Evolutionary conservation across 805 yeast species (phyloP).

Genomic region (Candida ponderosae): DNA sequence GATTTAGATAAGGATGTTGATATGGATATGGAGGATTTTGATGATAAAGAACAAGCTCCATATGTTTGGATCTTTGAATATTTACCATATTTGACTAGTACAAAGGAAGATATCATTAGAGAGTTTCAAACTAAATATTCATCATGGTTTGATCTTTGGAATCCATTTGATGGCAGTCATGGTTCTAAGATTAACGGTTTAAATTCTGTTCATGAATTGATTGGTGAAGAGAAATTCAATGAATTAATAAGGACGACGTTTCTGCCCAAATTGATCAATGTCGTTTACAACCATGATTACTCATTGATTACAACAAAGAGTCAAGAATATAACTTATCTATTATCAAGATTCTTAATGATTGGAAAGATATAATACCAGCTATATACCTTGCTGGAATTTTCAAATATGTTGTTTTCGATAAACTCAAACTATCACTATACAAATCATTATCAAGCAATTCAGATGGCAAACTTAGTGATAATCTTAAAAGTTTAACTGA

Average conservation of each 20-base stretch:
- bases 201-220: conserved; percentile 25
- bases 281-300: background rate
- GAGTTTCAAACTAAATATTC: conserved; percentile 18
- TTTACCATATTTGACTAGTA: conserved; percentile 22
- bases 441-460: conserved; percentile 1
- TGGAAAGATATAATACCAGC: background rate
- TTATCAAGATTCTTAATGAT: too few relatives aligned
- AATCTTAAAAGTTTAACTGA: conserved; percentile 26
- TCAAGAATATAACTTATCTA: background rate
- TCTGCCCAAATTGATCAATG: conserved; percentile 14
- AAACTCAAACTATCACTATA: conserved; percentile 4
- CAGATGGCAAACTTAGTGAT: conserved; percentile 14
- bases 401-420: conserved; percentile 18
- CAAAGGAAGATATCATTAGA: conserved; percentile 9
- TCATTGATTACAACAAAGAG: background rate
- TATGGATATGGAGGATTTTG: background rate
- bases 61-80: conserved; percentile 31
- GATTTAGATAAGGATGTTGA: too few relatives aligned
- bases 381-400: conserved; percentile 2
- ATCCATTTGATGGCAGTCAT: background rate
- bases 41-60: conserved; percentile 8
- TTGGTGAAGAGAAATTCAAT: conserved; percentile 17
- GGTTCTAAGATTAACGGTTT: conserved; percentile 13
- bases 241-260: conserved; percentile 11
- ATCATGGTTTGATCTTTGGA: conserved; percentile 14